Base-by-base conservation (phyloP, 805 yeast genomes). In the Sungouiozyma intestinalis region DNA sequence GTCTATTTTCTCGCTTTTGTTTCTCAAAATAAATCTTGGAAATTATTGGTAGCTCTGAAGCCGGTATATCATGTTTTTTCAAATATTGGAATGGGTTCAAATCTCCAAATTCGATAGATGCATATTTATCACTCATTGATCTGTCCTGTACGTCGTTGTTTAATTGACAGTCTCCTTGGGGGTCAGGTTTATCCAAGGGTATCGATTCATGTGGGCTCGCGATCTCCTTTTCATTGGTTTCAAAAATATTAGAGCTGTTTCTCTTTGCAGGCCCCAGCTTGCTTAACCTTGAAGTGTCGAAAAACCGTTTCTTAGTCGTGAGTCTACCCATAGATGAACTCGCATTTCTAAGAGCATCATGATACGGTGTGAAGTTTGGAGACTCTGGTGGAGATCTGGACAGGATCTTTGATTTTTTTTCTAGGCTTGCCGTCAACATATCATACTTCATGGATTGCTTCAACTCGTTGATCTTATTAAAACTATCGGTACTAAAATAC, bases 1-100 rank as follows among this genome's bases (percentile, higher is more conserved):
- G 60, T 42, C 58, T 58, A 19, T 56, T 57, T 35, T 61, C 63
- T 33, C 49, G 53, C 40, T 56, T 64, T 43, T 66, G 68, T 41
- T 56, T 63, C 40, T 65, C 66, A 41, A 66, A 60, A 45, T 61
- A 67, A 7, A 57, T 34, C 40, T 62, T 62, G 9, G 66, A 61
- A 8, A 66, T 55, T 32, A 46, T 52, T 16, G 69, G 67, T 37
- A 66, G 50, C 29, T 66, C 71, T 17, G 48, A 48, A 2, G 67
- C 51, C 2, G 70, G 66, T 13, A 66, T 45, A 34, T 62, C 59
- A 43, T 65, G 52, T 47, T 59, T 58, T 43, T 58, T 64, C 16
- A 63, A 48, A 45, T 64, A 67, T 46, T 66, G 69, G 33, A 64
- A 63, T 8, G 71, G 71, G 45, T 66, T 67, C 40, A 66, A 48